Conservation (phyloP, 768 basidiomycete genomes). For the Lactarius hatsudake region DNA sequence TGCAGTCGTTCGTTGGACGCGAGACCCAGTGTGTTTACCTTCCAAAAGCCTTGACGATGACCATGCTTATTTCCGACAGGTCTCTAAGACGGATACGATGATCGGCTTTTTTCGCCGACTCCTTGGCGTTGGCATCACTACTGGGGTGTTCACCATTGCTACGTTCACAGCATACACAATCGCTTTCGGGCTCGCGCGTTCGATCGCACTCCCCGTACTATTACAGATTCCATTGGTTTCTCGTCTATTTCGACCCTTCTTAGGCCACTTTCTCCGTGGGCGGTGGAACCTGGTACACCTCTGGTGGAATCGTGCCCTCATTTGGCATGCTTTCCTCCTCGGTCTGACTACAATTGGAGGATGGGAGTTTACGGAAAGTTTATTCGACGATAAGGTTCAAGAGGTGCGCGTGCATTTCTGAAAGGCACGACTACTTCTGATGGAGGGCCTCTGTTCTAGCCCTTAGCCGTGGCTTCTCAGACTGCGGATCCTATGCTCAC, state of each 20-base stretch:
- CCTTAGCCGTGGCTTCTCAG: constrained; percentile 43
- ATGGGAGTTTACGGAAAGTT: constrained; percentile 62
- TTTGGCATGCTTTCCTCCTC: constrained; percentile 49
- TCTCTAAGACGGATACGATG: constrained; percentile 30
- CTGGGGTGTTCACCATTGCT: constrained; percentile 8
- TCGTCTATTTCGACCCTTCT: constrained; percentile 54
- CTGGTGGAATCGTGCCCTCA: constrained; percentile 43
- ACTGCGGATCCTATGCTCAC: constrained; percentile 54
- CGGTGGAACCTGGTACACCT: constrained; percentile 54
- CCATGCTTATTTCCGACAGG: constrained; percentile 16
- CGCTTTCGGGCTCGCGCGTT: constrained; percentile 49
- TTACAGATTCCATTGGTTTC: constrained; percentile 54
- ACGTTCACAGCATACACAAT: constrained; percentile 38
- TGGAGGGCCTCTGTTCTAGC: constrained; percentile 35
- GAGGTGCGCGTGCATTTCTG: constrained; percentile 42
- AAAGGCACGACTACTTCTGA: neutral
- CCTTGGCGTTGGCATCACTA: constrained; percentile 2
- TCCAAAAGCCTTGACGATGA: neutral
- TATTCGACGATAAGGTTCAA: constrained; percentile 59
- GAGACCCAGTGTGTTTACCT: neutral
- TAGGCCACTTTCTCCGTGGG: constrained; percentile 59
- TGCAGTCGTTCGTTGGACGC: constrained; percentile 39
- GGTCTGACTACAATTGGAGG: constrained; percentile 49
- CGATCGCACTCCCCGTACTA: constrained; percentile 49
- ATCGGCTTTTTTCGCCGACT: constrained; percentile 21